phyloP scores from a whole-genome alignment of 371 early-diverging fungal species.

The Lichtheimia corymbifera region DNA sequence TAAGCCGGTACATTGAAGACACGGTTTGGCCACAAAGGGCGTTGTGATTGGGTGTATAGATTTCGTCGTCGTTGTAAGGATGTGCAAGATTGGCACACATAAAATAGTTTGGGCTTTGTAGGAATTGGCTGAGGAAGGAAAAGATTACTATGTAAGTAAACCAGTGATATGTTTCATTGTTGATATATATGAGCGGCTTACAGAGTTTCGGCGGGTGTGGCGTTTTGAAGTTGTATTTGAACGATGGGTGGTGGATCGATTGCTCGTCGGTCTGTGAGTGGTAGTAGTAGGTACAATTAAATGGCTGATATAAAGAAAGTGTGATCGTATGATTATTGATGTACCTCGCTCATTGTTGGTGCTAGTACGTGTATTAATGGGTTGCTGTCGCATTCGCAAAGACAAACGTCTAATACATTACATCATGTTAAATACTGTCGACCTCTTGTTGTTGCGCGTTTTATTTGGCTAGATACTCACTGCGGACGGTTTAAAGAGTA shows the following conservation, averaged over 20 bases:
- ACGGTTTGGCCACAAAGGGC: slow-evolving; percentile 49
- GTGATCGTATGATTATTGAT: neutral
- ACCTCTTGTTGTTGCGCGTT: no score
- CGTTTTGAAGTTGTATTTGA: slow-evolving; percentile 19
- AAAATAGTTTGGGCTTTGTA: slow-evolving; percentile 51
- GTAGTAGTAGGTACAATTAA: neutral
- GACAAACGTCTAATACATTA: neutral
- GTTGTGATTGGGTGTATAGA: slow-evolving; percentile 39
- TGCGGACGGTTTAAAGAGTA: neutral
- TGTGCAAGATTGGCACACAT: slow-evolving; percentile 51
- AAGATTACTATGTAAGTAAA: neutral
- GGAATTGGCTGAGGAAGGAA: slow-evolving; percentile 32
- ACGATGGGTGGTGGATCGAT: slow-evolving; percentile 30
- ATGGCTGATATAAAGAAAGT: neutral
- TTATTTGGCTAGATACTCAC: no score
- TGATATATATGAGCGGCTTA: neutral
- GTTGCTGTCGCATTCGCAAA: slow-evolving; percentile 20
- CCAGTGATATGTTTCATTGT: neutral
- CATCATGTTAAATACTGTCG: neutral
- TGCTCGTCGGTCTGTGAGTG: slow-evolving; percentile 16
- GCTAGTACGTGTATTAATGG: slow-evolving; percentile 23
- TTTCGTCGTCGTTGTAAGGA: slow-evolving; percentile 34
- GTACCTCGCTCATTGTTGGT: slow-evolving; percentile 27
- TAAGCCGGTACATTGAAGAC: slow-evolving; percentile 48
- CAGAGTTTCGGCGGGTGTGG: slow-evolving; percentile 14